These are phyloP conservation scores for Penicillium vulpinum DNA, from an alignment of 2,329 filamentous ascomycete species.

Conservation along the genomic window DNA sequence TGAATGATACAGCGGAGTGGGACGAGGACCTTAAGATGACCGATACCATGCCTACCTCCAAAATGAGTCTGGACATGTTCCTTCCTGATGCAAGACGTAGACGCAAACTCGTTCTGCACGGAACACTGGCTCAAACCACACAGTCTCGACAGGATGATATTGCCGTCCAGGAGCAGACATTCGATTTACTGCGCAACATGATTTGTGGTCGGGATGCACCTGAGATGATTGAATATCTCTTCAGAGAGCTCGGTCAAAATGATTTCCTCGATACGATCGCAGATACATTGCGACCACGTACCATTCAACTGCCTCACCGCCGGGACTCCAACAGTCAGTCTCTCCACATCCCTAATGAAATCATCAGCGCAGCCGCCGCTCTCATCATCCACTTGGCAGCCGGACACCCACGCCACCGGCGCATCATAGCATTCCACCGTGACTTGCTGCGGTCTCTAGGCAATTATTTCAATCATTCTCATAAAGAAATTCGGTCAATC, in stretches of 20 bases:
- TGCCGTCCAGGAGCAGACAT: conserved; percentile 83
- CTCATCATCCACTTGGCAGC: conserved; percentile 88
- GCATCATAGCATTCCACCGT: conserved; percentile 73
- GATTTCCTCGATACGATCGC: conserved; percentile 78
- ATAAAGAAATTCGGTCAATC: conserved; percentile 71
- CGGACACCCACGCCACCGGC: conserved; percentile 73
- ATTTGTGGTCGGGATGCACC: conserved; percentile 65
- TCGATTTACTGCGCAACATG: conserved; percentile 87
- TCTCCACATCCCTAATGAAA: conserved; percentile 53
- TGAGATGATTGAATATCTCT: conserved; percentile 81
- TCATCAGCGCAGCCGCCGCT: conserved; percentile 75
- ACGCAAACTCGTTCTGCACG: conserved; percentile 53
- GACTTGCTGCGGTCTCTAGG: conserved; percentile 72
- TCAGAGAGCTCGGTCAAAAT: conserved; percentile 72
- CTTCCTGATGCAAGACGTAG: conserved; percentile 42
- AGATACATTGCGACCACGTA: conserved; percentile 67
- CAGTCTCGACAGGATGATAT: conserved; percentile 75
- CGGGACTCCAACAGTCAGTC: conserved; percentile 32
- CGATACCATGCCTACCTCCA: conserved; percentile 43
- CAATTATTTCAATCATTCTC: conserved; percentile 70
- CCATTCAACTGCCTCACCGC: conserved; percentile 34
- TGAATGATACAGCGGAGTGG: conserved; percentile 33
- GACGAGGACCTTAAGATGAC: conserved; percentile 38
- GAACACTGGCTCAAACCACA: conserved; percentile 66
- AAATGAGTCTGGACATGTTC: conserved; percentile 40